Conservation (phyloP, 2,329 filamentous ascomycete genomes). For the Xylaria multiplex region DNA sequence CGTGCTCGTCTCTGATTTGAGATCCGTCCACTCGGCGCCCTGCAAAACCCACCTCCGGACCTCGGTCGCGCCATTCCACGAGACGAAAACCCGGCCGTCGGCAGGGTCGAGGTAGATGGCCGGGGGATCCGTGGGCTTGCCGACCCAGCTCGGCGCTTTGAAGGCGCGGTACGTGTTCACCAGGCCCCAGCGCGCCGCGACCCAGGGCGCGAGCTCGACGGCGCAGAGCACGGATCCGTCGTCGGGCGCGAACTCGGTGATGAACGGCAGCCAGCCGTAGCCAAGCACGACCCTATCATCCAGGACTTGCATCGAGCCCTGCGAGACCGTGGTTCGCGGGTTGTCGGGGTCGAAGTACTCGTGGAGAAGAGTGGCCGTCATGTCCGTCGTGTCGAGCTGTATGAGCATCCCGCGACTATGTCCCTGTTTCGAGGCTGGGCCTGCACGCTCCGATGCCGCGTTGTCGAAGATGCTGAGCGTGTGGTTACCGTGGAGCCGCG, state of each 20-base stretch:
- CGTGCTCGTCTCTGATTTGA: background rate
- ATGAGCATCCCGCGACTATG: conserved; percentile 57
- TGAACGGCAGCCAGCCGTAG: conserved; percentile 62
- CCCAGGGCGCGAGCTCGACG: conserved; percentile 51
- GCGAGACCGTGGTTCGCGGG: conserved; percentile 50
- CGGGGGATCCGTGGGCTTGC: conserved; percentile 40
- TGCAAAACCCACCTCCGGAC: conserved; percentile 43
- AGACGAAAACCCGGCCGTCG: conserved; percentile 49
- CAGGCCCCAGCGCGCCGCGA: conserved; percentile 53
- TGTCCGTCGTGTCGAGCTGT: conserved; percentile 54
- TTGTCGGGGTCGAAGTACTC: conserved; percentile 52
- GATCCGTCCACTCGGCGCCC: conserved; percentile 34
- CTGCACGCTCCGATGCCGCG: conserved; percentile 41
- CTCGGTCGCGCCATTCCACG: conserved; percentile 60
- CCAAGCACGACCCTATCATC: conserved; percentile 63
- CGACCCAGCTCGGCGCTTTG: conserved; percentile 61
- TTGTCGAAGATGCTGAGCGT: conserved; percentile 54
- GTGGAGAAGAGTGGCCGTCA: conserved; percentile 57
- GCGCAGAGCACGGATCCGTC: conserved; percentile 64
- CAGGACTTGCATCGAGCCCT: conserved; percentile 62
- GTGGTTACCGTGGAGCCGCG: conserved; percentile 46
- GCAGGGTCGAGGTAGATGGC: conserved; percentile 29
- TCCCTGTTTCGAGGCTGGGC: conserved; percentile 36
- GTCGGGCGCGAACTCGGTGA: conserved; percentile 58
- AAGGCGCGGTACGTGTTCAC: conserved; percentile 63